Evolutionary conservation across 225 moss, liverwort and hornwort genomes (phyloP).

Genomic region (Polytrichum formosum): DNA sequence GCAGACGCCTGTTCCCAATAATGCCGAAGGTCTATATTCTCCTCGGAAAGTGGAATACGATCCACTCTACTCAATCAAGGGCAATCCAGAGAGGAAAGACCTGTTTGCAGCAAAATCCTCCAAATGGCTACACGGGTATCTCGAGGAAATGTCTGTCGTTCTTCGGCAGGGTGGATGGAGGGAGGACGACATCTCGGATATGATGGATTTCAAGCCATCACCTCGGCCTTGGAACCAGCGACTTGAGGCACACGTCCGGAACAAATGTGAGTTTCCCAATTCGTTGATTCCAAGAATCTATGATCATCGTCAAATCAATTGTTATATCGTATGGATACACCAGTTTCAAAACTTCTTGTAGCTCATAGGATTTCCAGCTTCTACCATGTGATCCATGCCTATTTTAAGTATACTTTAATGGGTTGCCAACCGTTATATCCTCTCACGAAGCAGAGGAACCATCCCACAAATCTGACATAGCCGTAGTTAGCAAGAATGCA

Average conservation of each 20-base stretch:
- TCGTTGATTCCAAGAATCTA: not conserved
- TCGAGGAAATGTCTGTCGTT: conserved; percentile 71
- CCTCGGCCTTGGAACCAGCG: conserved; percentile 40
- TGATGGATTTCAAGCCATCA: conserved; percentile 60
- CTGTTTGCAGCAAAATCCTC: conserved; percentile 35
- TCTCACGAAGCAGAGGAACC: not conserved
- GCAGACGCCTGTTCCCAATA: conserved; percentile 1
- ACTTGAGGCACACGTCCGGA: conserved; percentile 47
- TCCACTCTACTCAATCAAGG: conserved; percentile 26
- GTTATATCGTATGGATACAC: not conserved
- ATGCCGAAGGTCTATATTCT: conserved; percentile 43
- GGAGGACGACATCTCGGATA: conserved; percentile 84
- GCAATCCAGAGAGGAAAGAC: conserved; percentile 32
- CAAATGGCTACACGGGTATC: conserved; percentile 73
- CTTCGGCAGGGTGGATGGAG: conserved; percentile 91
- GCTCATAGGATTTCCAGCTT: not conserved
- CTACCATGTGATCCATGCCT: not conserved
- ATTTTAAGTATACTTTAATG: not conserved
- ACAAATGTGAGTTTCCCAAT: conserved; percentile 4
- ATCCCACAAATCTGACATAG: no score
- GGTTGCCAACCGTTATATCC: not conserved
- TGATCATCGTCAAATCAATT: not conserved
- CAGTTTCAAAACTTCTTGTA: not conserved
- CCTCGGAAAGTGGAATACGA: conserved; percentile 45
- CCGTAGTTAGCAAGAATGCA: no score